Conservation (phyloP, 2,329 filamentous ascomycete species). For the Colletotrichum sp. region DNA sequence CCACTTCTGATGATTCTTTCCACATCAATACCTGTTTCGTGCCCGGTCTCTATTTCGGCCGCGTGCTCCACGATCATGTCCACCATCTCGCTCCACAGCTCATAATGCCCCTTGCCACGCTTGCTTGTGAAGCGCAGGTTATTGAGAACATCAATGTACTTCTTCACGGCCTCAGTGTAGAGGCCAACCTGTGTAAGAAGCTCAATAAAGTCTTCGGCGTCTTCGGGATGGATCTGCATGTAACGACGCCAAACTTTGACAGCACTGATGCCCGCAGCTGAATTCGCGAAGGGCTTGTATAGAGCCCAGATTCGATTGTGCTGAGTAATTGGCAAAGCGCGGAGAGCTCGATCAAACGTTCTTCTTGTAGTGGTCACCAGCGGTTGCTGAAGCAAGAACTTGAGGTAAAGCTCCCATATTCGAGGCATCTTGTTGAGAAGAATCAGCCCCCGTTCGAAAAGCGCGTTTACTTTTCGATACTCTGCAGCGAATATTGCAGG, state of each 20-base stretch:
- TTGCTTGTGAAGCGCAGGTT: constrained; percentile 91
- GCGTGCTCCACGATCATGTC: constrained; percentile 93
- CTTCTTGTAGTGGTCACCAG: constrained; percentile 84
- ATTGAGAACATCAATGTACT: constrained; percentile 92
- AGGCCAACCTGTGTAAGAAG: constrained; percentile 80
- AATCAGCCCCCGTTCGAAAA: constrained; percentile 92
- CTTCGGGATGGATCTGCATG: constrained; percentile 96
- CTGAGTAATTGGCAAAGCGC: constrained; percentile 91
- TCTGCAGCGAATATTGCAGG: constrained; percentile 80
- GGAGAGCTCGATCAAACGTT: constrained; percentile 90
- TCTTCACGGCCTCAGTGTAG: constrained; percentile 89
- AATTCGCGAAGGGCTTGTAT: constrained; percentile 90
- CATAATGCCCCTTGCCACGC: constrained; percentile 91
- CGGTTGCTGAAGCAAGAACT: constrained; percentile 90
- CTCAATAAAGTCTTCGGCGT: constrained; percentile 94
- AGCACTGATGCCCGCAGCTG: constrained; percentile 86
- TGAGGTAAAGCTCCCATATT: constrained; percentile 98
- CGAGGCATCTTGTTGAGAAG: constrained; percentile 98
- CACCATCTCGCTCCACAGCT: constrained; percentile 98
- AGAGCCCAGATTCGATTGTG: constrained; percentile 95
- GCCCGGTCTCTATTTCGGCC: constrained; percentile 79
- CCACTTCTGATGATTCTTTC: constrained; percentile 93
- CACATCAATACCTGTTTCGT: constrained; percentile 85
- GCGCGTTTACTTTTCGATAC: constrained; percentile 90
- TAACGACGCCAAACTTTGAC: constrained; percentile 95